phyloP scores from a whole-genome alignment of 768 basidiomycete species.

The Pisolithus sp. region DNA sequence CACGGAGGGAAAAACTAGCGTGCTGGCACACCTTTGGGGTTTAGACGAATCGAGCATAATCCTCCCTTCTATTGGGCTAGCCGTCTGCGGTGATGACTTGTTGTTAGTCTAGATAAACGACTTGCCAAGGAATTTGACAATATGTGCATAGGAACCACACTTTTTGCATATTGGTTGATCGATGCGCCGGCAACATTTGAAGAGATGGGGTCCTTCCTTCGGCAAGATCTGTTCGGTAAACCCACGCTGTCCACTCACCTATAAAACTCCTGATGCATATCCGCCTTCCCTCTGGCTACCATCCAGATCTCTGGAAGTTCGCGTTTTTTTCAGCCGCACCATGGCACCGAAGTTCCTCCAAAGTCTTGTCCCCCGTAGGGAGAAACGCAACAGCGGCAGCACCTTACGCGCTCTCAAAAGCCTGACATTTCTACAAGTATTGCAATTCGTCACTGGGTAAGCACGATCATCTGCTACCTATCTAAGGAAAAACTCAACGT shows the following conservation, averaged over 20 bases:
- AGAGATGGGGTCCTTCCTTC: neutral
- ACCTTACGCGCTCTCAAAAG: slow-evolving; percentile 36
- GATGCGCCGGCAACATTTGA: neutral
- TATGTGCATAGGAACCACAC: neutral
- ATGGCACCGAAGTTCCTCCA: slow-evolving; percentile 40
- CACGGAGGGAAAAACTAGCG: neutral
- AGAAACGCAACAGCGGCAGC: slow-evolving; percentile 31
- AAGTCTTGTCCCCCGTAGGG: slow-evolving; percentile 45
- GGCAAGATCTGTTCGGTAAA: neutral
- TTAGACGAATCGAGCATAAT: neutral
- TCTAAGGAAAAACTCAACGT: neutral
- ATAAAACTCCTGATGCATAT: neutral
- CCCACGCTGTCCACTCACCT: neutral
- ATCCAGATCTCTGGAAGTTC: neutral
- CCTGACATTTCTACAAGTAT: slow-evolving; percentile 49
- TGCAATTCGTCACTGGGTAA: slow-evolving; percentile 54
- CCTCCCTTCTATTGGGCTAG: neutral
- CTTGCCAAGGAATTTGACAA: neutral
- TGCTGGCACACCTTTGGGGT: neutral
- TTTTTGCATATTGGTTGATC: neutral
- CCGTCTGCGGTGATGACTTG: neutral
- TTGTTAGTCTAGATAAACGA: neutral
- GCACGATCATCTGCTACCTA: neutral
- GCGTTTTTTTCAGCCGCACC: neutral
- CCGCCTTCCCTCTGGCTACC: neutral